Evolutionary conservation across 2,329 filamentous ascomycete genomes (phyloP).

Genomic region (Trichoderma simmonsii): DNA sequence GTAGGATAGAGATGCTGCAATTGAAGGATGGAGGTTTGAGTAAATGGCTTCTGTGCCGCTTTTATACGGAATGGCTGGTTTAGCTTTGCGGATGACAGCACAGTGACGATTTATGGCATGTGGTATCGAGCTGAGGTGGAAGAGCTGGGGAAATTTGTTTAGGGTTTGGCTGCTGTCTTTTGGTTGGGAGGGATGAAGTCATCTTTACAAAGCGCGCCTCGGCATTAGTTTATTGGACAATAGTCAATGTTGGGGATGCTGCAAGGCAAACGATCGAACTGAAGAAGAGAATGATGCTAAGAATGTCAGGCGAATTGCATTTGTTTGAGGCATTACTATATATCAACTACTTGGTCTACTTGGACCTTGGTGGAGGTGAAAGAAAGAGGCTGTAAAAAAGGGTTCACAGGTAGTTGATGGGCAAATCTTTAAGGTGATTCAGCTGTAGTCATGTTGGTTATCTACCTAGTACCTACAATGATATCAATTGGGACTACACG

Average conservation of each 20-base stretch:
- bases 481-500: not conserved
- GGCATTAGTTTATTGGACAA: not conserved
- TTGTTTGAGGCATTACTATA: too few relatives aligned
- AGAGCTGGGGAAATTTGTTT: not conserved
- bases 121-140: not conserved
- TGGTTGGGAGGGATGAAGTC: not conserved
- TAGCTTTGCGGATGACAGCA: constrained; percentile 5
- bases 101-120: not conserved
- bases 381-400: not conserved
- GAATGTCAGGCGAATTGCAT: not conserved
- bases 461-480: too few relatives aligned
- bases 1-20: not conserved
- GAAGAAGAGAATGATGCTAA: not conserved
- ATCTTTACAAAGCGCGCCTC: not conserved
- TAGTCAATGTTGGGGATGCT: not conserved
- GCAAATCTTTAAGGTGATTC: not conserved
- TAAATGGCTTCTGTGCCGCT: not conserved
- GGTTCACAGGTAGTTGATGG: not conserved
- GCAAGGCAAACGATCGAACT: not conserved
- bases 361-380: not conserved
- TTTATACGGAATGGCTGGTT: not conserved
- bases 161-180: not conserved
- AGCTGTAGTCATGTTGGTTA: not conserved
- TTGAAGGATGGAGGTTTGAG: not conserved
- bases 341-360: not conserved